Evolutionary conservation across 2,329 filamentous ascomycete genomes (phyloP), one percentile per base, ranked within the genome.

Genomic region (Diplocarpon mali): DNA sequence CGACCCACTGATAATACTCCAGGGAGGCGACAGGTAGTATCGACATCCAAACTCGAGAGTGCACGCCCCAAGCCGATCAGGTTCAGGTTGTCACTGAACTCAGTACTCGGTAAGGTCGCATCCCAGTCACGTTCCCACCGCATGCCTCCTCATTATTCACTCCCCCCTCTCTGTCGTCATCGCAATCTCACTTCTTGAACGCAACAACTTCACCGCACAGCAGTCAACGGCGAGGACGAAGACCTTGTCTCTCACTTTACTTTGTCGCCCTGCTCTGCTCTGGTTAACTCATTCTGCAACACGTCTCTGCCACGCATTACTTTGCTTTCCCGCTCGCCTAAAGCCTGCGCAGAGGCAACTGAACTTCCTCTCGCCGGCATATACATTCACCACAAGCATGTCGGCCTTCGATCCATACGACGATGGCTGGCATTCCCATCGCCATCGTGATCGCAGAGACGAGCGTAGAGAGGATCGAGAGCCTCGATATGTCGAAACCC

Each of bases 401-500:
- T 58, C 57, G 16, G 32, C 47, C 24, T 38, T 53, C 48, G 57
- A 60, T 45, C 43, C 52, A 12, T 60, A 61, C 47, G 58, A 60
- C 44, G 52, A 57, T 38, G 53, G 51, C 16, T 53, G 56, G 36
- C 48, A 53, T 27, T 57, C 54, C 16, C 54, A 57, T 40, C 57
- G 52, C 35, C 58, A 64, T 60, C 48, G 47, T 35, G 49, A 53
- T 59, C 44, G 42, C 24, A 50, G 53, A 52, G 54, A 59, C 48
- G 69, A 72, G 38, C 64, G 66, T 35, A 50, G 53, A 52, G 54
- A 59, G 47, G 69, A 72, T 38, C 64, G 66, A 35, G 71, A 75
- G 32, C 65, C 71, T 47, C 72, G 73, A 53, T 75, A 74, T 53
- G 64, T 69, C 49, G 75, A 79, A 50, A 62, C 58, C 5, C 53